phyloP scores from a whole-genome alignment of 495 filamentous ascomycete genomes.

The Neurospora tetrasperma region DNA sequence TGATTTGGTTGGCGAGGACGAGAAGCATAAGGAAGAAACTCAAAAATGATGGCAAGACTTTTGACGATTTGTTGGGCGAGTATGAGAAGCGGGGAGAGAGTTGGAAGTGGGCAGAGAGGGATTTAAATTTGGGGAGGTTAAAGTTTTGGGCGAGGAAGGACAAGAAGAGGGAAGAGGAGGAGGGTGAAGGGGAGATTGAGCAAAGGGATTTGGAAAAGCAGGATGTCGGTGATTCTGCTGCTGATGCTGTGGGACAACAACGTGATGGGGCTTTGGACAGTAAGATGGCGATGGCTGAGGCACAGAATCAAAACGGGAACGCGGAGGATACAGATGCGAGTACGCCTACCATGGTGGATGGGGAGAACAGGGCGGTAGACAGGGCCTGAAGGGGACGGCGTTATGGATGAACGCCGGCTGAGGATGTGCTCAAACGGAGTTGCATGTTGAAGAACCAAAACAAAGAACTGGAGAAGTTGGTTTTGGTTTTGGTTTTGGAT shows the following conservation, averaged over 20 bases:
- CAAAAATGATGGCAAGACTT: conserved; percentile 44
- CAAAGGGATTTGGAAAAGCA: background rate
- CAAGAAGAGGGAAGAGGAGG: background rate
- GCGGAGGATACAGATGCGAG: background rate
- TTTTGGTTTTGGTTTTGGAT: background rate
- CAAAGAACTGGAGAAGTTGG: too few species aligned
- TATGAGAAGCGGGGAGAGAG: conserved; percentile 21
- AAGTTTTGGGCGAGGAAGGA: background rate
- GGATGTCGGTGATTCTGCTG: background rate
- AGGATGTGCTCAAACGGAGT: background rate
- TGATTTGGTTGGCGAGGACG: conserved; percentile 57
- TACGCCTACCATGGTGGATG: background rate
- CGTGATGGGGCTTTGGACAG: background rate
- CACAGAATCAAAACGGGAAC: background rate
- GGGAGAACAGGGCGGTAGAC: background rate
- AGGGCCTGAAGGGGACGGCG: background rate
- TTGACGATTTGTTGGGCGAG: conserved; percentile 52
- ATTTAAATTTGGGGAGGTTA: background rate
- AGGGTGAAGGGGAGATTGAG: background rate
- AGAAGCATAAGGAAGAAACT: conserved; percentile 49
- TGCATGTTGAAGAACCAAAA: background rate
- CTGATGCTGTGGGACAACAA: background rate
- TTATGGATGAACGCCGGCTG: background rate
- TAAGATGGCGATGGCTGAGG: background rate
- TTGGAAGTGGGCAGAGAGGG: conserved; percentile 34